Evolutionary conservation across 1,139 yeast genomes (phyloP).

Genomic region (Pichia sp.): DNA sequence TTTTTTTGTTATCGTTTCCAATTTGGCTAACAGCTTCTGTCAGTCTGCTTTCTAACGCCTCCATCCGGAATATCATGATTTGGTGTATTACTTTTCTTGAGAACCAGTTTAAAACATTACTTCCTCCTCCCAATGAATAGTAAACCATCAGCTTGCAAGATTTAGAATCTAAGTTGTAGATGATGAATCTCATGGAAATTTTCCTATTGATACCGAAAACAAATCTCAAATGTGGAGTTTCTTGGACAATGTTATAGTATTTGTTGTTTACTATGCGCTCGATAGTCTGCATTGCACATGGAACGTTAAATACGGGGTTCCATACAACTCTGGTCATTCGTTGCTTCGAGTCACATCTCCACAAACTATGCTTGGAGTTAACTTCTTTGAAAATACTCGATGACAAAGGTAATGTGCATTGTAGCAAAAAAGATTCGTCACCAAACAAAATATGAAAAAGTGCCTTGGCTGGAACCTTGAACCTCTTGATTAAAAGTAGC

Average conservation of each 20-base stretch:
- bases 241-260: slow-evolving; percentile 56
- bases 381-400: slow-evolving; percentile 18
- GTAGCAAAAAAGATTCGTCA: slow-evolving; percentile 51
- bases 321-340: slow-evolving; percentile 28
- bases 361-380: slow-evolving; percentile 29
- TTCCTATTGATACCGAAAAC: slow-evolving; percentile 53
- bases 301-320: slow-evolving; percentile 25
- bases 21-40: slow-evolving; percentile 32
- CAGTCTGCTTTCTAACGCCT: slow-evolving; percentile 29
- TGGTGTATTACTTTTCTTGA: slow-evolving; percentile 22
- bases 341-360: slow-evolving; percentile 31
- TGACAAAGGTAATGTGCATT: slow-evolving; percentile 29
- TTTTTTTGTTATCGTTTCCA: slow-evolving; percentile 53
- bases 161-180: slow-evolving; percentile 46
- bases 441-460: slow-evolving; percentile 80
- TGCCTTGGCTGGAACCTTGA: slow-evolving; percentile 72
- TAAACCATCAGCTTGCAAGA: slow-evolving; percentile 48
- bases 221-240: slow-evolving; percentile 39
- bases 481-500: slow-evolving; percentile 34
- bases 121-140: slow-evolving; percentile 36
- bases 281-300: slow-evolving; percentile 46
- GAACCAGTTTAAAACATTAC: slow-evolving; percentile 18
- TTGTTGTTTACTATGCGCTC: slow-evolving; percentile 57
- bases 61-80: slow-evolving; percentile 27
- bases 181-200: slow-evolving; percentile 47